Evolutionary conservation across 2,329 filamentous ascomycete genomes (phyloP), one percentile per base, ranked within the genome.

Genomic region (Fusarium marasasianum): DNA sequence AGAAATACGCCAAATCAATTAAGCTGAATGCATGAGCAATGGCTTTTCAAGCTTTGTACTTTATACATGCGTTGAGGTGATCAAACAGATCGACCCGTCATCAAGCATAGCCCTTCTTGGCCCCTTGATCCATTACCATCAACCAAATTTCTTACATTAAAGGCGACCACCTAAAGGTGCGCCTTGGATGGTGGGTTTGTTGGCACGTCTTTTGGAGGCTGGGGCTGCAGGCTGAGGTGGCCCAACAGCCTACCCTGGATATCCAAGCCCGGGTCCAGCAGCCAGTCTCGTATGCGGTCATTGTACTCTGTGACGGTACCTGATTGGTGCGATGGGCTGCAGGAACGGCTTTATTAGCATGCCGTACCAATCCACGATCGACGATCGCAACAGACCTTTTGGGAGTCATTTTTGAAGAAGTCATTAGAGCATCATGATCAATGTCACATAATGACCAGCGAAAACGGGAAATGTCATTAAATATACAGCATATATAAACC

Each of bases 291-390:
- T 0, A 53, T 20, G 12, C 48, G 31, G 6, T 35, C 31, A 15
- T 8, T 35, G 17, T 24, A 20, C 7, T 35, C 9, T 5, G 13
- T 20, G 1, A 11, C 1, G 1, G 48, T 1, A 26, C 3, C 8
- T 2, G 31, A 24, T 35, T 35, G n/a, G 31, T 6, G 2, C 6
- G 2, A 11, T 0, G 17, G n/a, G 31, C 48, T 53, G n/a, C 48
- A 53, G 48, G 48, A 26, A 11, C 31, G 2, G 1, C 6, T 12
- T 53, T 4, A 3, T 53, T 1, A 53, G 48, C 17, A 26, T 11
- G 1, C 1, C 1, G 1, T 24, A 5, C 1, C 6, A 6, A 20
- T 11, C 6, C 0, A 20, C 0, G n/a, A 35, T 26, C 31, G 48
- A 2, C 4, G 17, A 15, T 53, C 0, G 6, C 4, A 3, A 11